Percentiles rank a stretch among this genome's conserved stretches.
These are phyloP conservation scores for Cladophialophora psammophila DNA, from an alignment of 2,329 filamentous ascomycete species.

Conservation along the genomic window DNA sequence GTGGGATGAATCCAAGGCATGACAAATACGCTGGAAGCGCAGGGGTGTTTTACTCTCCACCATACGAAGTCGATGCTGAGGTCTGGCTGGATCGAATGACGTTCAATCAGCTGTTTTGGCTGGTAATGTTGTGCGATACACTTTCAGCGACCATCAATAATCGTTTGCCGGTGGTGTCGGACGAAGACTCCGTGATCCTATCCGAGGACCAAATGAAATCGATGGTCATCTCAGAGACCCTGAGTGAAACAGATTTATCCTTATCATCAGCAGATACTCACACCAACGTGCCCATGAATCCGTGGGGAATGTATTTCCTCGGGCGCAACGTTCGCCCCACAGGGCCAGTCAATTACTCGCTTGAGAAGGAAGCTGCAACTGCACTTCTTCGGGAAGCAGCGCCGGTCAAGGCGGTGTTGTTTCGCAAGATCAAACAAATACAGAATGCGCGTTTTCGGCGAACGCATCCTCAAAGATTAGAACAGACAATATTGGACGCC, in stretches of 20 bases:
- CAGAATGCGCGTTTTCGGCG: slow-evolving; percentile 59
- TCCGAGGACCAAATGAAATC: neutral
- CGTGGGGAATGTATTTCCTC: slow-evolving; percentile 26
- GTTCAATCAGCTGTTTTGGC: slow-evolving; percentile 64
- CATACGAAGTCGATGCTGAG: neutral
- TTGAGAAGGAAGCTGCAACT: slow-evolving; percentile 56
- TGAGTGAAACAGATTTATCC: neutral
- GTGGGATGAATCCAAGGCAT: too few relatives aligned
- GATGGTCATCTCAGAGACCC: neutral
- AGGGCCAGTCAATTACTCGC: too few relatives aligned
- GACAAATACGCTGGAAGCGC: neutral
- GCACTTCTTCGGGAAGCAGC: slow-evolving; percentile 61
- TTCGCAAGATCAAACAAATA: slow-evolving; percentile 62
- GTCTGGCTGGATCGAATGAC: slow-evolving; percentile 50
- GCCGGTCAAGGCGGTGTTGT: slow-evolving; percentile 66
- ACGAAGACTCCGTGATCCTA: slow-evolving; percentile 45
- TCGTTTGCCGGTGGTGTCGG: slow-evolving; percentile 53
- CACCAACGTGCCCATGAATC: neutral
- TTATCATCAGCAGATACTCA: too few relatives aligned
- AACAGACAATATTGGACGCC: slow-evolving; percentile 58
- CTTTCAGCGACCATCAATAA: slow-evolving; percentile 61
- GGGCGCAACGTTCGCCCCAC: neutral
- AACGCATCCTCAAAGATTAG: slow-evolving; percentile 50
- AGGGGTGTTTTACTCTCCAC: neutral
- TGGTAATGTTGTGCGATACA: slow-evolving; percentile 68